These are phyloP conservation scores for Aspergillus tamarii DNA, from an alignment of 2,329 filamentous ascomycete genomes.

Conservation along the genomic window DNA sequence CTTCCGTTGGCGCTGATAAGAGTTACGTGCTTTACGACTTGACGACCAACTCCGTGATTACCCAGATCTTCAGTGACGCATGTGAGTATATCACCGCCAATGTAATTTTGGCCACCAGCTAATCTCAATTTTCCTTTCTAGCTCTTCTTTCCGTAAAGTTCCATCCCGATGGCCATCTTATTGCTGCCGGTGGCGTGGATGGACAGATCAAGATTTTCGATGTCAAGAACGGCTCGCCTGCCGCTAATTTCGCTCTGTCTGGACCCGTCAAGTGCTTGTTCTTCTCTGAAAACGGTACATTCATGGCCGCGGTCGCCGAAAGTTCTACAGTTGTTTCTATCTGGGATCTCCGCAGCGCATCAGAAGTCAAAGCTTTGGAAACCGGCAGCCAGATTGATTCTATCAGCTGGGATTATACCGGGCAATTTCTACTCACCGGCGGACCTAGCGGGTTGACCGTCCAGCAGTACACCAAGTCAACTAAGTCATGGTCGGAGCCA, in stretches of 20 bases:
- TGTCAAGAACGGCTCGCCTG: conserved; percentile 75
- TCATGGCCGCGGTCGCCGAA: conserved; percentile 82
- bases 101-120: conserved; percentile 9
- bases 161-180: conserved; percentile 94
- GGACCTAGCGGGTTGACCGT: conserved; percentile 82
- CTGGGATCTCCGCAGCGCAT: conserved; percentile 88
- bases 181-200: conserved; percentile 78
- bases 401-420: conserved; percentile 90
- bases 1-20: conserved; percentile 88
- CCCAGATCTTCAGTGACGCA: conserved; percentile 77
- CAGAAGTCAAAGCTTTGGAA: conserved; percentile 81
- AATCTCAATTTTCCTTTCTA: conserved; percentile 39
- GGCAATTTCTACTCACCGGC: conserved; percentile 84
- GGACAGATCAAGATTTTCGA: conserved; percentile 89
- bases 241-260: conserved; percentile 69
- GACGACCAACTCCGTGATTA: conserved; percentile 66
- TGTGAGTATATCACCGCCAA: conserved; percentile 57
- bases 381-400: conserved; percentile 76
- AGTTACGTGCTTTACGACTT: conserved; percentile 90
- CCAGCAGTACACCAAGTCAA: conserved; percentile 83
- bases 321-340: conserved; percentile 78
- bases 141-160: conserved; percentile 79
- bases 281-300: conserved; percentile 97
- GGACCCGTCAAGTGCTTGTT: conserved; percentile 73
- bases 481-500: conserved; percentile 87